A percentile compares a stretch with the other conserved stretches of the same genome.
Conservation (phyloP, 495 filamentous ascomycete species). For the Hyphodiscus hymeniophilus region DNA sequence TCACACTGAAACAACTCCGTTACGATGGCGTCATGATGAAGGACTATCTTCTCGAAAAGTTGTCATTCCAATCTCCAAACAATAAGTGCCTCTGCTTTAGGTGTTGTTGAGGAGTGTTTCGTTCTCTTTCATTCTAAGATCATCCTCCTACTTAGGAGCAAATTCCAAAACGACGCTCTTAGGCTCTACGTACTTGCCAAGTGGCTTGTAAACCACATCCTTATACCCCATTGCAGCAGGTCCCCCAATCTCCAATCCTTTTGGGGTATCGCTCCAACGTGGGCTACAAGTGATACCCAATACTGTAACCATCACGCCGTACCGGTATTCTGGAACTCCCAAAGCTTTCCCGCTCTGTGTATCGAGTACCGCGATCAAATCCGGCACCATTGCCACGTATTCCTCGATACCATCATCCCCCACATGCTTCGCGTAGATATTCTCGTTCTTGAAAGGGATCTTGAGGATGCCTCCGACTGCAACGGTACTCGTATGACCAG, state of each 20-base stretch:
- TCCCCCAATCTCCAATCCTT: slow-evolving; percentile 27
- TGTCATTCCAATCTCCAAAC: too few species aligned
- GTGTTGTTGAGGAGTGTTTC: too few species aligned
- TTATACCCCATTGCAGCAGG: slow-evolving; percentile 27
- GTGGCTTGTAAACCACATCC: slow-evolving; percentile 25
- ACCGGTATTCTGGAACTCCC: slow-evolving; percentile 43
- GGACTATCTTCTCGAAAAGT: too few species aligned
- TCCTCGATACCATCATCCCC: slow-evolving; percentile 26
- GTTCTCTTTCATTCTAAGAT: too few species aligned
- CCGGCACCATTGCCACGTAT: slow-evolving; percentile 39
- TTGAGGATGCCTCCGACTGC: slow-evolving; percentile 25
- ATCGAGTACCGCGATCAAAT: slow-evolving; percentile 43
- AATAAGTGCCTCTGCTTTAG: too few species aligned
- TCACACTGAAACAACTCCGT: too few species aligned
- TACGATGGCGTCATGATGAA: too few species aligned
- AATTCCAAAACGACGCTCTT: slow-evolving; percentile 28
- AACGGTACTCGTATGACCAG: slow-evolving; percentile 8
- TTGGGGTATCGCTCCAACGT: slow-evolving; percentile 32
- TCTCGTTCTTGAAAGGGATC: slow-evolving; percentile 47
- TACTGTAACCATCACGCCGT: slow-evolving; percentile 39
- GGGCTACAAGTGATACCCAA: slow-evolving; percentile 40
- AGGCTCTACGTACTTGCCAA: slow-evolving; percentile 27
- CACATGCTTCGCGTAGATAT: slow-evolving; percentile 32
- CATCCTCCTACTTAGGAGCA: slow-evolving; percentile 9
- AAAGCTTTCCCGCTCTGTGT: slow-evolving; percentile 37